Conservation (phyloP, 2,329 filamentous ascomycete species). For the Neopestalotiopsis sp. region DNA sequence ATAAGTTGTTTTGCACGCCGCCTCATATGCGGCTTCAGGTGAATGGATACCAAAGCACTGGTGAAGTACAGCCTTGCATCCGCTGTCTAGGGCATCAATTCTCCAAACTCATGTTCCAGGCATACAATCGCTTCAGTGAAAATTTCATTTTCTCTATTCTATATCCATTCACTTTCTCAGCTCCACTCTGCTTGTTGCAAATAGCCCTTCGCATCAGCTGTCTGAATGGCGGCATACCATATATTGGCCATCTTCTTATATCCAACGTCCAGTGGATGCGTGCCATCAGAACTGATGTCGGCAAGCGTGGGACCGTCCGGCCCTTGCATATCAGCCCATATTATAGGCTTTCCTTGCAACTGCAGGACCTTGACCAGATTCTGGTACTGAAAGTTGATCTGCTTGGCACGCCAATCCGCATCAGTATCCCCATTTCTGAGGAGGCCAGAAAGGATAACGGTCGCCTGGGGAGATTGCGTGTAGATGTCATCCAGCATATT, state of each 20-base stretch:
- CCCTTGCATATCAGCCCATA: constrained; percentile 39
- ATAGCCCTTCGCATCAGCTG: constrained; percentile 29
- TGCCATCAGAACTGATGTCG: constrained; percentile 38
- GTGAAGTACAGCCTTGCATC: background rate
- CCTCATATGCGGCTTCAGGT: background rate
- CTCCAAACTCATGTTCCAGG: background rate
- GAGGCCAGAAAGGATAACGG: constrained; percentile 40
- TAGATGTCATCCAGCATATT: constrained; percentile 37
- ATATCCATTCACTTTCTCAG: constrained; percentile 19
- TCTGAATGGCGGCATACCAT: constrained; percentile 35
- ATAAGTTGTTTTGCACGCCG: background rate
- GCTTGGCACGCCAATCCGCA: constrained; percentile 28
- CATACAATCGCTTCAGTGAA: background rate
- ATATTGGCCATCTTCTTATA: constrained; percentile 42
- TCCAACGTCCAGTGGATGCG: constrained; percentile 38
- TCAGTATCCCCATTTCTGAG: constrained; percentile 31
- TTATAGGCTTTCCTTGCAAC: constrained; percentile 28
- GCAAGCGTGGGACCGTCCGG: constrained; percentile 28
- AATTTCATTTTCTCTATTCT: background rate
- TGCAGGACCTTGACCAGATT: constrained; percentile 28
- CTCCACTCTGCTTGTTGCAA: constrained; percentile 25
- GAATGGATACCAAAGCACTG: background rate
- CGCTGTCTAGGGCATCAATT: background rate
- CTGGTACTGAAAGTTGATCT: constrained; percentile 35
- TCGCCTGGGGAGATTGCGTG: constrained; percentile 33